These are phyloP conservation scores for Seiridium cupressi DNA, from an alignment of 2,329 filamentous ascomycete genomes.

Conservation along the genomic window DNA sequence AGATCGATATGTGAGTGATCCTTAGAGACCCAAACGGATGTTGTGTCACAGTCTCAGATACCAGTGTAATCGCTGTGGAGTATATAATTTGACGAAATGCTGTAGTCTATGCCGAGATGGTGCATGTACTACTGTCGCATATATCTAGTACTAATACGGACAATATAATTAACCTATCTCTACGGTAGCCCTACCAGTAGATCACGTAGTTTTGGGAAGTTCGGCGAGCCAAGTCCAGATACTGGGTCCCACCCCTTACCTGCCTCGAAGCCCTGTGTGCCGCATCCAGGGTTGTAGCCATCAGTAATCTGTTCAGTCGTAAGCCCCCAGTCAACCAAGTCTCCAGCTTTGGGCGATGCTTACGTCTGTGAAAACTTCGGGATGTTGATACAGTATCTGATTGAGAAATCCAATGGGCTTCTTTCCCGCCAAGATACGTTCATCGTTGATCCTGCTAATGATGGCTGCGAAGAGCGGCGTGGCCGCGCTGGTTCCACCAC, in stretches of 20 bases:
- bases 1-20: too few species aligned
- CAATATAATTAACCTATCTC: neutral
- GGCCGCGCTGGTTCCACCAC: constrained; percentile 36
- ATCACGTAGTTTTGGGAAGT: constrained; percentile 20
- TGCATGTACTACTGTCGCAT: too few species aligned
- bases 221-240: constrained; percentile 24
- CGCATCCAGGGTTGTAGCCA: constrained; percentile 22
- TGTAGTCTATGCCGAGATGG: too few species aligned
- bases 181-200: neutral
- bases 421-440: constrained; percentile 31
- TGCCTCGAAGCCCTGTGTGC: constrained; percentile 21
- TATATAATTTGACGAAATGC: too few species aligned
- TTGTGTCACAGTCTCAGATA: too few species aligned
- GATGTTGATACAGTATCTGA: constrained; percentile 24
- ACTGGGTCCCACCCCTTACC: constrained; percentile 23
- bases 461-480: constrained; percentile 53
- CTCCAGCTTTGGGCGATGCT: neutral
- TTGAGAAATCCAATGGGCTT: constrained; percentile 36
- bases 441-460: constrained; percentile 46
- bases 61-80: too few species aligned
- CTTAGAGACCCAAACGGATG: too few species aligned
- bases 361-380: constrained; percentile 18
- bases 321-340: neutral
- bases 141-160: too few species aligned
- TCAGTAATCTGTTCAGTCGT: constrained; percentile 11